Percentiles rank a stretch among this genome's conserved stretches.
Conservation (phyloP, 1,284 basidiomycete genomes). For the Papiliotrema laurentii region DNA sequence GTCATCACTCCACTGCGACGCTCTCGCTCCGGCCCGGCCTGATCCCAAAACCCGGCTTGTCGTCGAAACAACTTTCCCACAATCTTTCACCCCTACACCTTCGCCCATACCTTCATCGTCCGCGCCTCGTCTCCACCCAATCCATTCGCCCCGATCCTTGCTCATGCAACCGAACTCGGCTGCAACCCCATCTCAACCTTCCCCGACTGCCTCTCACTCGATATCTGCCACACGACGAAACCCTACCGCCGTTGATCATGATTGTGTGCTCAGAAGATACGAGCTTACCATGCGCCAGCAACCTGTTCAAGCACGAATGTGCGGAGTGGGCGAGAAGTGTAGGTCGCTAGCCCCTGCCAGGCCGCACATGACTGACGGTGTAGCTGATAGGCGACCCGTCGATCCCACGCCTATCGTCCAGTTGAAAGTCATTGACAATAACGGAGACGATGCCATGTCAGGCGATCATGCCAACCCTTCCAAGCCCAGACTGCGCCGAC, state of each 20-base stretch:
- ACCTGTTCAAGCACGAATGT: conserved; percentile 82
- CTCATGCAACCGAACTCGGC: not conserved
- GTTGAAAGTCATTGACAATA: conserved; percentile 74
- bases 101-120: not conserved
- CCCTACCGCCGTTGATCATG: conserved; percentile 14
- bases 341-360: conserved; percentile 11
- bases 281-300: conserved; percentile 79
- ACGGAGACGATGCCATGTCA: conserved; percentile 46
- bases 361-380: not conserved
- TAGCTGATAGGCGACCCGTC: conserved; percentile 87
- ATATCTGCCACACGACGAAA: too few relatives aligned
- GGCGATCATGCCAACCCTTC: conserved; percentile 3
- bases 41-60: not conserved
- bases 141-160: not conserved
- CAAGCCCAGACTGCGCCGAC: conserved; percentile 11
- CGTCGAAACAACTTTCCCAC: not conserved
- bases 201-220: not conserved
- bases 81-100: not conserved
- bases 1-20: not conserved
- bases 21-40: not conserved
- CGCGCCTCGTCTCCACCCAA: not conserved
- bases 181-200: not conserved
- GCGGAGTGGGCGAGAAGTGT: conserved; percentile 83
- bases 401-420: conserved; percentile 97
- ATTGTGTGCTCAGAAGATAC: conserved; percentile 61